These are phyloP conservation scores for Neurospora sp. DNA, from an alignment of 495 filamentous ascomycete species.

Conservation along the genomic window DNA sequence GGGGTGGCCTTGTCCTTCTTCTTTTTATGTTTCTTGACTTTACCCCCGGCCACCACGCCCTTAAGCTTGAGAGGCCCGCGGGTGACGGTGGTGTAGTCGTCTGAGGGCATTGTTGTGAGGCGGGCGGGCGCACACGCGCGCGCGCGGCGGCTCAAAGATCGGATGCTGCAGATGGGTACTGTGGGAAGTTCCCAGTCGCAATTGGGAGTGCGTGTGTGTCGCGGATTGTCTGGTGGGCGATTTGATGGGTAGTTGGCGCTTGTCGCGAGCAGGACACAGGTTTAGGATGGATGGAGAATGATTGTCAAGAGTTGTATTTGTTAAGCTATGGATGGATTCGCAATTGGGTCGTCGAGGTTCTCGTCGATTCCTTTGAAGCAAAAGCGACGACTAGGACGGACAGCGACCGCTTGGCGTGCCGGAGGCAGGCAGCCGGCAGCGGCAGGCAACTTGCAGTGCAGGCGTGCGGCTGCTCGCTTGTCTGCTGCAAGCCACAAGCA, in stretches of 20 bases:
- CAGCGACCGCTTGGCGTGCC: neutral
- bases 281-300: neutral
- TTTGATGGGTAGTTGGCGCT: neutral
- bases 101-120: conserved; percentile 40
- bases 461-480: neutral
- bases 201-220: neutral
- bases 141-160: neutral
- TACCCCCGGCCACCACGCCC: conserved; percentile 37
- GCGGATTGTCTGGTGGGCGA: neutral
- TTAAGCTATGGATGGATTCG: neutral
- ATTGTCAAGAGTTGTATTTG: neutral
- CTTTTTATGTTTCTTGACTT: conserved; percentile 49
- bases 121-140: neutral
- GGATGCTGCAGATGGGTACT: neutral
- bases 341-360: neutral
- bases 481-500: neutral
- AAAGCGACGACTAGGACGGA: neutral
- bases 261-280: neutral
- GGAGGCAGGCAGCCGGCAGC: neutral
- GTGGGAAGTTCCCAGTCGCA: neutral
- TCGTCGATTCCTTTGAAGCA: neutral
- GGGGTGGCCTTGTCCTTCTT: conserved; percentile 33
- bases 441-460: neutral
- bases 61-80: conserved; percentile 73
- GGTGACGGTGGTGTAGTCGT: conserved; percentile 59